These are phyloP conservation scores for Zoysia japonica DNA, from an alignment of 176 grass and related monocot genomes.

Conservation along the genomic window DNA sequence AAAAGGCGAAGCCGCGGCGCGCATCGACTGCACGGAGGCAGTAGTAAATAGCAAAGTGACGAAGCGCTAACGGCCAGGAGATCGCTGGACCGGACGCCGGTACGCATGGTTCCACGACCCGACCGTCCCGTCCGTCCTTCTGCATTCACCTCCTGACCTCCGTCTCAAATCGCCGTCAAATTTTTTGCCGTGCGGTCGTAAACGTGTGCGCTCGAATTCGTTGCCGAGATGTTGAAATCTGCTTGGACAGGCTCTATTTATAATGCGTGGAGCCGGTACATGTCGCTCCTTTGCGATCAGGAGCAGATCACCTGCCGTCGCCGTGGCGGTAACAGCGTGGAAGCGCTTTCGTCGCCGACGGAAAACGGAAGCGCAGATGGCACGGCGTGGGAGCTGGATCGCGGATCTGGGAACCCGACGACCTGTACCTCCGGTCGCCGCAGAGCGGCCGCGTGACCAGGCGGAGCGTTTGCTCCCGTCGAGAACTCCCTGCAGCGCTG, in stretches of 20 bases:
- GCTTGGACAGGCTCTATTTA: no score
- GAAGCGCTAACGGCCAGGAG: neutral
- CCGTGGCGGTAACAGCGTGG: no score
- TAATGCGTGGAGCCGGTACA: neutral
- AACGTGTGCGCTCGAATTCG: neutral
- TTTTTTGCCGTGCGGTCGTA: neutral
- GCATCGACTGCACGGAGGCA: neutral
- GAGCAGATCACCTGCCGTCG: neutral
- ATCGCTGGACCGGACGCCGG: neutral
- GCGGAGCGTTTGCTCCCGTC: neutral
- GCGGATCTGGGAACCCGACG: no score
- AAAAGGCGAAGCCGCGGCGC: neutral
- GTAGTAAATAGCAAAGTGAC: neutral
- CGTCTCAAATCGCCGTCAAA: neutral
- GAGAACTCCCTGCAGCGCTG: neutral
- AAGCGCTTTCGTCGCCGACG: neutral
- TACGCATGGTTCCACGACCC: neutral
- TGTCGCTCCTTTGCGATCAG: neutral
- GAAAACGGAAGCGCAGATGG: neutral
- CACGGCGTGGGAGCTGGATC: no score
- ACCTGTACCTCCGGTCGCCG: neutral
- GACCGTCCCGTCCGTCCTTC: neutral
- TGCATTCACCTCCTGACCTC: neutral
- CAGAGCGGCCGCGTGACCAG: neutral
- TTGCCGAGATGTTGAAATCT: neutral